A percentile compares a stretch with the other conserved stretches of the same genome.
These are phyloP conservation scores for Coemansia sp. DNA, from an alignment of 192 early-diverging fungal genomes.

Conservation along the genomic window DNA sequence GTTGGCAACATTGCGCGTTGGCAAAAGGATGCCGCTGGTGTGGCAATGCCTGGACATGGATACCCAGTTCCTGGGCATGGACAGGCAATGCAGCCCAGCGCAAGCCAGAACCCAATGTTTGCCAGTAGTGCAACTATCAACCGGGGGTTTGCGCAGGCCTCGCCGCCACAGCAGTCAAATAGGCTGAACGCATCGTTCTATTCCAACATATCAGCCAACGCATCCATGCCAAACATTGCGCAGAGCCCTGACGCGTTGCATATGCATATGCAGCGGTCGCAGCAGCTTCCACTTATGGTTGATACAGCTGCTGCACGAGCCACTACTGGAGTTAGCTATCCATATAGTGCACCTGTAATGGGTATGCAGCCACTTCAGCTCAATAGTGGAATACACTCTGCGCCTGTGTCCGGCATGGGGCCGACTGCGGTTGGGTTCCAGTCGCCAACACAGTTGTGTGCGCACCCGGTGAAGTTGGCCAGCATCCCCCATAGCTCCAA, in stretches of 20 bases:
- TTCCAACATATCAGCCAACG: constrained; percentile 15
- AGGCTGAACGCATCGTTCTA: constrained; percentile 3
- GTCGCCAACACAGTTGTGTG: constrained; percentile 5
- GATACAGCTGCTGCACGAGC: constrained; percentile 14
- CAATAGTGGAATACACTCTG: neutral
- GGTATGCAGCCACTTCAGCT: neutral
- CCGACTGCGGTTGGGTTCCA: neutral
- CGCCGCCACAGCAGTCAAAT: neutral
- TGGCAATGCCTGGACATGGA: neutral
- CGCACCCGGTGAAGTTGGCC: constrained; percentile 48
- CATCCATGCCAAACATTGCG: constrained; percentile 46
- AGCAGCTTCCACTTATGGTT: constrained; percentile 11
- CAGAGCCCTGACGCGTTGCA: neutral
- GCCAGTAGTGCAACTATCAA: constrained; percentile 29
- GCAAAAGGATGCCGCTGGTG: constrained; percentile 36
- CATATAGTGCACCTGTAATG: neutral
- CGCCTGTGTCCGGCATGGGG: neutral
- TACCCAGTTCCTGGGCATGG: neutral
- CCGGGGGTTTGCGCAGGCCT: constrained; percentile 14
- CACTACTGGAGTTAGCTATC: neutral
- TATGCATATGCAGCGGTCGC: constrained; percentile 3
- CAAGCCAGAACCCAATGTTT: constrained; percentile 14
- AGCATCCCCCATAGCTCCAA: constrained; percentile 15
- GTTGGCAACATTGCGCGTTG: constrained; percentile 30
- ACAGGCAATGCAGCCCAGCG: neutral